phyloP scores from a whole-genome alignment of 768 basidiomycete species.

The Ramaria sp. region DNA sequence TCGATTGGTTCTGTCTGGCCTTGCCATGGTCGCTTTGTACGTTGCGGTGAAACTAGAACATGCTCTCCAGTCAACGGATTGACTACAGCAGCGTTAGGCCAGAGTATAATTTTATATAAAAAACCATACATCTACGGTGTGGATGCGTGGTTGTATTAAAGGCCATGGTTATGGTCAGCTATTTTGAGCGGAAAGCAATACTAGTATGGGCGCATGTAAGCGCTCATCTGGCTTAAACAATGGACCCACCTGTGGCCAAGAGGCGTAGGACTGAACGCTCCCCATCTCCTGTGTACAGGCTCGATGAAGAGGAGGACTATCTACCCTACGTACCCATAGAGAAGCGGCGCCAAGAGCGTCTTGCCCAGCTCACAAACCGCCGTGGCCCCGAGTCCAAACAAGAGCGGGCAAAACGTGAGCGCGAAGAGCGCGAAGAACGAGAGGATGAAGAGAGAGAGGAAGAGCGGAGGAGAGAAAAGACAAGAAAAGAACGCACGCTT shows the following conservation, averaged over 20 bases:
- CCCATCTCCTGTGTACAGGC: constrained; percentile 45
- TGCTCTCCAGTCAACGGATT: constrained; percentile 73
- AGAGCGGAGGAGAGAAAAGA: constrained; percentile 60
- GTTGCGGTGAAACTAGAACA: constrained; percentile 81
- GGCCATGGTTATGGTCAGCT: background rate
- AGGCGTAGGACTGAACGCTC: constrained; percentile 25
- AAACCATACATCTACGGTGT: constrained; percentile 54
- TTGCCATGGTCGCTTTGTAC: constrained; percentile 84
- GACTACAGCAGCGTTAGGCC: constrained; percentile 28
- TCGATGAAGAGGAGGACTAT: constrained; percentile 58
- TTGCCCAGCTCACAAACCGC: constrained; percentile 61
- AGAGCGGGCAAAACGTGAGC: constrained; percentile 31
- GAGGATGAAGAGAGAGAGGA: constrained; percentile 75
- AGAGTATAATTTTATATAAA: constrained; percentile 1
- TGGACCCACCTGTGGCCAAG: background rate
- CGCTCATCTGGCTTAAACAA: background rate
- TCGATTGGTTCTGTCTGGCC: constrained; percentile 72
- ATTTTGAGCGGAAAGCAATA: background rate
- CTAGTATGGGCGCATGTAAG: background rate
- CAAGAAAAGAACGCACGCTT: constrained; percentile 76
- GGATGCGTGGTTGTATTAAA: constrained; percentile 57
- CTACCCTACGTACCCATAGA: constrained; percentile 83
- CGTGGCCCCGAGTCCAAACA: constrained; percentile 41
- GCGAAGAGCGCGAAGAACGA: constrained; percentile 49
- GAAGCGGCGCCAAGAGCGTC: constrained; percentile 70